phyloP scores from a whole-genome alignment of 257 asterid genomes.

The Ligustrum vulgare region DNA sequence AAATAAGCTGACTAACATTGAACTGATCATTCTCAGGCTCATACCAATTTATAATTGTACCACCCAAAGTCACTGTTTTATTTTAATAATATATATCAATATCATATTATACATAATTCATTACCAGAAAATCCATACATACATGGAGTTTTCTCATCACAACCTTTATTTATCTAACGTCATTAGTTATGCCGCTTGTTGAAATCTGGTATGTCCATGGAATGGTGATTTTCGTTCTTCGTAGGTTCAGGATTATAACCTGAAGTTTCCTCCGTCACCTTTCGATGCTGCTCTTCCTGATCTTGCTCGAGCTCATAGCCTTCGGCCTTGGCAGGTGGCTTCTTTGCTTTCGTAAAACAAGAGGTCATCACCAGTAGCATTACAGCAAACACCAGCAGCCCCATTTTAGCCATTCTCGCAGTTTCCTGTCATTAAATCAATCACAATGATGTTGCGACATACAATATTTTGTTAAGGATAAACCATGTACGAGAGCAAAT shows the following conservation, averaged over 20 bases:
- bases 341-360: slow-evolving; percentile 21
- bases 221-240: slow-evolving; percentile 28
- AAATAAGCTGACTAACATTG: no score
- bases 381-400: slow-evolving; percentile 5
- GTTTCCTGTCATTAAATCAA: not conserved
- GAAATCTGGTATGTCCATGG: slow-evolving; percentile 35
- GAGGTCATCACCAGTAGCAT: slow-evolving; percentile 23
- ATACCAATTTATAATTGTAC: no score
- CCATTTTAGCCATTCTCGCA: slow-evolving; percentile 18
- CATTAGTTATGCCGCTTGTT: slow-evolving; percentile 18
- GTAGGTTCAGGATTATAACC: not conserved
- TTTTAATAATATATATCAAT: no score
- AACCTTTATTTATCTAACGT: not conserved
- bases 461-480: not conserved
- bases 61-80: not conserved
- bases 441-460: not conserved
- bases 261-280: not conserved
- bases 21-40: no score
- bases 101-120: not conserved
- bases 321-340: not conserved
- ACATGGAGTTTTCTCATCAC: not conserved
- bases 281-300: not conserved
- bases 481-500: not conserved
- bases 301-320: not conserved
- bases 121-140: not conserved